Evolutionary conservation across 768 basidiomycete species (phyloP).

Genomic region (Tricholoma hemisulphureum): DNA sequence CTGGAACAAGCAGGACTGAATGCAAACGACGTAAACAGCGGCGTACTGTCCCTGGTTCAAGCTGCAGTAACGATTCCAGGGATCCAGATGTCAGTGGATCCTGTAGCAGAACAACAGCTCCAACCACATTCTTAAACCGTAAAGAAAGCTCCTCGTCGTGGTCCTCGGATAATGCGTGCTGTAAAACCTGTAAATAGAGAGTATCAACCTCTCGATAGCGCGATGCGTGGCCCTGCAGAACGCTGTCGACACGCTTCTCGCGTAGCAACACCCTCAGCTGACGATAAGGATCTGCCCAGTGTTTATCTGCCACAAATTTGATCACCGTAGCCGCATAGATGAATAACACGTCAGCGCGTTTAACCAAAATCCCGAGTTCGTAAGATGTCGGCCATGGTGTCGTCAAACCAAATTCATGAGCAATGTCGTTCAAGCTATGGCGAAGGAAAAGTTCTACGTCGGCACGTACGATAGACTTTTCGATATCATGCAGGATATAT

Average conservation of each 20-base stretch:
- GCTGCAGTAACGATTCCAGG: neutral
- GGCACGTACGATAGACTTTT: neutral
- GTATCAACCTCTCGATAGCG: neutral
- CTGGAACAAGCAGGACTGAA: neutral
- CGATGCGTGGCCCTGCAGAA: no score
- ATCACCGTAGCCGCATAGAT: neutral
- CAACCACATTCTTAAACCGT: neutral
- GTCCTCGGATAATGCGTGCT: no score
- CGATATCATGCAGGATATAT: neutral
- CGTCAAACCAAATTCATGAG: neutral
- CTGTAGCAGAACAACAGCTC: neutral
- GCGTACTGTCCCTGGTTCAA: neutral
- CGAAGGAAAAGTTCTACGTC: no score
- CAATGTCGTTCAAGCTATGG: no score
- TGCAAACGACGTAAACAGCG: neutral
- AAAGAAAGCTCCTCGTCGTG: no score
- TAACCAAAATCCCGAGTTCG: no score
- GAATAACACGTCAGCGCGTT: neutral
- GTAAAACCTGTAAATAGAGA: no score
- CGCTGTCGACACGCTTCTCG: no score
- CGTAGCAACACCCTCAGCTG: no score
- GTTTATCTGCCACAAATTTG: neutral
- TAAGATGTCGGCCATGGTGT: neutral
- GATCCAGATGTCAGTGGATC: neutral
- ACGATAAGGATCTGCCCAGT: neutral